phyloP scores from a whole-genome alignment of 257 asterid genomes.

The Salvia rosmarinus region DNA sequence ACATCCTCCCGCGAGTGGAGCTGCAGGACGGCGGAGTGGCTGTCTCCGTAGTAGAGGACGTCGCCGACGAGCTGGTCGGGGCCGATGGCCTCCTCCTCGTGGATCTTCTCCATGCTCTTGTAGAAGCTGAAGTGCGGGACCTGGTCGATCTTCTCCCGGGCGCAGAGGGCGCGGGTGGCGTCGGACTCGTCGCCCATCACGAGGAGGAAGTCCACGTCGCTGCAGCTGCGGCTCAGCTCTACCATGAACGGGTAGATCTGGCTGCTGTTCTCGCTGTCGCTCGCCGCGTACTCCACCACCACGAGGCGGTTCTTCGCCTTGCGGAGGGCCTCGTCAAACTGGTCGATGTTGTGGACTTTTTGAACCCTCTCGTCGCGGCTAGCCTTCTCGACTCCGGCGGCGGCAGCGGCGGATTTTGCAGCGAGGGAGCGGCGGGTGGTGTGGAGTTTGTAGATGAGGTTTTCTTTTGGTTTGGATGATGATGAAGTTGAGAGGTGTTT shows the following conservation, averaged over 20 bases:
- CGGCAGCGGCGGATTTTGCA: slow-evolving; percentile 43
- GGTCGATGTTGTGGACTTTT: slow-evolving; percentile 58
- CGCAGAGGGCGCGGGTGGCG: slow-evolving; percentile 62
- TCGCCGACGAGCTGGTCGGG: slow-evolving; percentile 87
- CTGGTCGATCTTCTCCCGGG: slow-evolving; percentile 63
- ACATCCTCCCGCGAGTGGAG: slow-evolving; percentile 78
- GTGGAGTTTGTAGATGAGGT: background rate
- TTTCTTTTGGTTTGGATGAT: slow-evolving; percentile 32
- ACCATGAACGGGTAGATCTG: slow-evolving; percentile 91
- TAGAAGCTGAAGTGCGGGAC: slow-evolving; percentile 96
- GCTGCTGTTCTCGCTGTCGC: slow-evolving; percentile 52
- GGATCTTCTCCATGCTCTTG: slow-evolving; percentile 87
- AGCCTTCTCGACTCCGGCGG: slow-evolving; percentile 55
- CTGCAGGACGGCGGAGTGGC: slow-evolving; percentile 82
- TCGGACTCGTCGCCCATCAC: slow-evolving; percentile 93
- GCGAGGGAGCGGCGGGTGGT: background rate
- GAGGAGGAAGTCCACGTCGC: slow-evolving; percentile 80
- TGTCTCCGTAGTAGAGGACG: slow-evolving; percentile 91
- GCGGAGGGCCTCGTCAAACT: slow-evolving; percentile 76
- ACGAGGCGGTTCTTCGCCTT: slow-evolving; percentile 72
- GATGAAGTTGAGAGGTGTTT: slow-evolving; percentile 7
- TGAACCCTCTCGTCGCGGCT: slow-evolving; percentile 59
- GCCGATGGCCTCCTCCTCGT: slow-evolving; percentile 91
- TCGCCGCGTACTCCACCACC: slow-evolving; percentile 81
- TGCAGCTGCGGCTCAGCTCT: slow-evolving; percentile 80